Conservation (phyloP, 129 eudicot genomes). For the Lonicera japonica region DNA sequence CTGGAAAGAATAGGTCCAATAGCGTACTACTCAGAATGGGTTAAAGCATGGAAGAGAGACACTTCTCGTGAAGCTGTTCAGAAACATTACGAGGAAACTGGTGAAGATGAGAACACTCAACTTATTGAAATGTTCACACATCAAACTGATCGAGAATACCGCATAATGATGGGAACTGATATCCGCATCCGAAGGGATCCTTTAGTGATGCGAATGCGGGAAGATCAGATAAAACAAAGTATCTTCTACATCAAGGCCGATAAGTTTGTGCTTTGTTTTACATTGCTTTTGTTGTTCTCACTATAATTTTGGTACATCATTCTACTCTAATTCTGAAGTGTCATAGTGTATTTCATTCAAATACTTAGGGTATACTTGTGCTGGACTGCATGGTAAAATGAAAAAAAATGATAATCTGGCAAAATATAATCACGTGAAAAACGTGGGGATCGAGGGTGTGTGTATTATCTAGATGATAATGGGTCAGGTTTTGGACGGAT, state of each 20-base stretch:
- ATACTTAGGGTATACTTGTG: no score
- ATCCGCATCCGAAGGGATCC: conserved; percentile 79
- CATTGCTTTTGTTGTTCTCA: background rate
- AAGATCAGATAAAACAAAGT: conserved; percentile 91
- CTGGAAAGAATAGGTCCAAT: conserved; percentile 74
- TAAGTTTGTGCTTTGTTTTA: background rate
- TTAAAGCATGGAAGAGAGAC: conserved; percentile 76
- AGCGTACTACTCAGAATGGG: conserved; percentile 98
- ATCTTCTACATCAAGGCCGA: conserved; percentile 16
- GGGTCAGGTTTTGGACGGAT: no score
- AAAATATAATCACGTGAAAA: no score
- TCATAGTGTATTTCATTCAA: no score
- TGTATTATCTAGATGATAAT: no score
- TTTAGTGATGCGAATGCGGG: conserved; percentile 89
- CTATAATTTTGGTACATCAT: background rate
- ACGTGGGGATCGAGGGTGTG: no score
- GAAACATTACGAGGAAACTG: conserved; percentile 96
- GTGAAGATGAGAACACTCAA: conserved; percentile 95
- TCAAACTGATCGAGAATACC: conserved; percentile 91
- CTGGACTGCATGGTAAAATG: no score
- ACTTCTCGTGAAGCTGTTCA: conserved; percentile 90
- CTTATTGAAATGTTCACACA: conserved; percentile 80
- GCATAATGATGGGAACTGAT: conserved; percentile 96
- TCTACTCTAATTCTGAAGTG: no score
- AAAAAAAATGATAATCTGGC: no score